phyloP scores from a whole-genome alignment of 179 eudicot genomes.

The Silene coronaria region DNA sequence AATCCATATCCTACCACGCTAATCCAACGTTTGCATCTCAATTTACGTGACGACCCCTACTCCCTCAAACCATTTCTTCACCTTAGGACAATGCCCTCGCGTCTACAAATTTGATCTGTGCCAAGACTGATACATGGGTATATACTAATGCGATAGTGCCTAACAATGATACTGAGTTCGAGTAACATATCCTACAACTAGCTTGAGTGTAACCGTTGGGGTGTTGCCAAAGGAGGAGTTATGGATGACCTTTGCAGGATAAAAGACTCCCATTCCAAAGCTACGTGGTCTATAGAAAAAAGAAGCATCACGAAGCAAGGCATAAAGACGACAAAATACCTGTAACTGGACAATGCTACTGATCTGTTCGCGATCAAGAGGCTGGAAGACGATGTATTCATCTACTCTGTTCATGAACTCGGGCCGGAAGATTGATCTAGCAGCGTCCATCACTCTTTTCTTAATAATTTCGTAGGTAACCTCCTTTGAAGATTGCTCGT shows the following conservation, averaged over 20 bases:
- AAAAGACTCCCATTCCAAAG: background rate
- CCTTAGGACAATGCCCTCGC: too few species aligned
- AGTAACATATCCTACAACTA: background rate
- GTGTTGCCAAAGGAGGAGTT: background rate
- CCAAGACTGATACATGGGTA: too few species aligned
- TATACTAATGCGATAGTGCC: too few species aligned
- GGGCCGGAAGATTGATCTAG: constrained; percentile 75
- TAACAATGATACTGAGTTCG: too few species aligned
- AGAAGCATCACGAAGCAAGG: background rate
- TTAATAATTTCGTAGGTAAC: constrained; percentile 66
- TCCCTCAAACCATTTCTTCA: too few species aligned
- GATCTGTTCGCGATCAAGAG: constrained; percentile 76
- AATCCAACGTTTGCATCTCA: too few species aligned
- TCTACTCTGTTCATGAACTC: constrained; percentile 97
- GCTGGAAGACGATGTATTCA: constrained; percentile 92
- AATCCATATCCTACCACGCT: too few species aligned
- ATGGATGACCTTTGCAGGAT: background rate
- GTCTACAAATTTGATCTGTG: too few species aligned
- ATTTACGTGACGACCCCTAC: too few species aligned
- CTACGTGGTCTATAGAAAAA: background rate
- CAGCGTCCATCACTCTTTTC: constrained; percentile 85
- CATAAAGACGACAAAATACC: constrained; percentile 33
- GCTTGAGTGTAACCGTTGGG: background rate
- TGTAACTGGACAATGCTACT: constrained; percentile 70
- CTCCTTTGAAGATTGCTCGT: constrained; percentile 50